Base-by-base conservation (phyloP, 2,329 filamentous ascomycete genomes). In the Botrytis cinerea region DNA sequence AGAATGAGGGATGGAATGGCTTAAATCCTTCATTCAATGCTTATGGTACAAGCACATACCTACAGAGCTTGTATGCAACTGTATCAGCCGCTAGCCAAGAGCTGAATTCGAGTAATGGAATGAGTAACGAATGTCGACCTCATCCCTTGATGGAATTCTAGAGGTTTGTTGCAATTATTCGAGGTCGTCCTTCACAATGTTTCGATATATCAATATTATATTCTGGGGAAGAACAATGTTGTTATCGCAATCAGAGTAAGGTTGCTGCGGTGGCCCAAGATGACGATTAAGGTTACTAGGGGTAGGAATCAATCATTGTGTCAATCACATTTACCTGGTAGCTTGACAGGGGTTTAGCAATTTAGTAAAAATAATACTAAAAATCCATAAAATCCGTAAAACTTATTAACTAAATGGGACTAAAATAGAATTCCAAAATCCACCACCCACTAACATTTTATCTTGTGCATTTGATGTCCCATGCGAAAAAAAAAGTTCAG, bases 1-100 rank as follows among this genome's bases (percentile, higher is more conserved):
- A 40, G 62, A 67, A 68, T 72, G 62, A 68, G 22, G 48, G 48
- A 64, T 64, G 60, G 62, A 72, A 72, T 72, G 71, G 40, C n/a
- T n/a, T 38, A 45, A 60, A 54, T 35, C 9, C 22, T 32, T 28
- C 25, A 59, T 32, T 28, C n/a, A 59, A 66, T 68, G 48, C 66
- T 57, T 43, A 71, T 51, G 43, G 25, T 32, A 54, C 59, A 51
- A 40, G 25, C 43, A 43, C 48, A 68, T 68, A 68, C 66, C 66
- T 57, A 48, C 32, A 32, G 38, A 68, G 48, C 57, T 28, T 43
- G 64, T 16, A 35, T 35, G 48, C 28, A 59, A 32, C 7, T 46
- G 14, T 68, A 57, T 60, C 62, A 60, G 40, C 62, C 66, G 25
- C 51, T 32, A 28, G 48, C 22, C n/a, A 54, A 45, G 32, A 46